Base-by-base conservation (phyloP, 805 yeast genomes). In the Candida tammaniensis region DNA sequence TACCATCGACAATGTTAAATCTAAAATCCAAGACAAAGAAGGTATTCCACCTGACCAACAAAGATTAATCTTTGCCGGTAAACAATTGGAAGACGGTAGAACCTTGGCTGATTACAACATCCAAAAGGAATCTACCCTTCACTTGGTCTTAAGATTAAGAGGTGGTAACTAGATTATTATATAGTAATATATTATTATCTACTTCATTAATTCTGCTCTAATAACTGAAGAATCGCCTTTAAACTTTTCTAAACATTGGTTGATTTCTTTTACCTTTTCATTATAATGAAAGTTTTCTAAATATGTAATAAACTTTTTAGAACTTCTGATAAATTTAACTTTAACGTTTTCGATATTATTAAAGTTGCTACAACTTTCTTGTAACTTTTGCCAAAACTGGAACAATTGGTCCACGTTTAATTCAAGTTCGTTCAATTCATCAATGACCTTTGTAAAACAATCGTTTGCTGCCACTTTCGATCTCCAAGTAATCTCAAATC, bases 11-110 rank as follows among this genome's bases (percentile, higher is more conserved):
- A 87, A 86, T 58, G 96, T 89, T 74, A 89, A 87, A 78, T 75
- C 93, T 58, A 88, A 88, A 80, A 88, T 88, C 64, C 95, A 86
- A 77, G 96, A 87, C 76, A 86, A 86, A 74, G 96, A 88, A 68
- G 96, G 96, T 61, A 87, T 88, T 57, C 96, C 97, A 65, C 95
- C 96, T 54, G 96, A 87, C 71, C 96, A 88, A 69, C 97, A 88
- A 74, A 82, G 96, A 74, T 80, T 88, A 57, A 87, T 89, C 75
- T 89, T 88, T 58, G 96, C 96, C 55, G 96, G 96, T 79, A 87
- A 87, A 78, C 96, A 86, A 74, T 80, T 88, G 66, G 96, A 87
- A 72, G 93, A 85, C 49, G 96, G 96, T 52, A 86, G 96, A 78
- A 88, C 97, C 46, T 73, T 88, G 48, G 82, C 95, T 48, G 96